phyloP scores from a whole-genome alignment of 1,139 yeast species.

The Candida sp. region DNA sequence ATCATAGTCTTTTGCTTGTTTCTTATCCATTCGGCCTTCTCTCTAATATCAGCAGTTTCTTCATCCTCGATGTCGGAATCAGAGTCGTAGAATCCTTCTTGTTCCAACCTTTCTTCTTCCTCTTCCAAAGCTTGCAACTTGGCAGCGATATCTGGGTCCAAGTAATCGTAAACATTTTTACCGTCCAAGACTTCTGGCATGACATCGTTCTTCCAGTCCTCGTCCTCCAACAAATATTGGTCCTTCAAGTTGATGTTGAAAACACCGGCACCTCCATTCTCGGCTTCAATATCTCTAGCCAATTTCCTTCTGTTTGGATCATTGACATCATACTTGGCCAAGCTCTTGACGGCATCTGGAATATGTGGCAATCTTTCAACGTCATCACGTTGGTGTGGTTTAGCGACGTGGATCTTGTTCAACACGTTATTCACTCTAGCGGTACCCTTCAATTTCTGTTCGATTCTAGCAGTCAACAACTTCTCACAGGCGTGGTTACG shows the following conservation, averaged over 20 bases:
- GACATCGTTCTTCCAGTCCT: conserved; percentile 96
- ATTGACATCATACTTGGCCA: conserved; percentile 71
- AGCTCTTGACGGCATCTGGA: conserved; percentile 69
- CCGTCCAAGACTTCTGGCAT: conserved; percentile 99
- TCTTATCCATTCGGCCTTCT: conserved; percentile 95
- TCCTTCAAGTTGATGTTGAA: conserved; percentile 93
- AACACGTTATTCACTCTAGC: conserved; percentile 88
- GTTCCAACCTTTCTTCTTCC: conserved; percentile 93
- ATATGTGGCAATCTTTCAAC: conserved; percentile 76
- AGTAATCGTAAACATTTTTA: conserved; percentile 94
- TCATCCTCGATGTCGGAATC: conserved; percentile 66
- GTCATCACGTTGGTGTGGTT: conserved; percentile 90
- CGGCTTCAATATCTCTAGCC: conserved; percentile 89
- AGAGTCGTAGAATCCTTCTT: conserved; percentile 95
- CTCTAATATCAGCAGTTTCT: conserved; percentile 74
- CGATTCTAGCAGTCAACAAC: conserved; percentile 93
- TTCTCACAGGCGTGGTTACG: conserved; percentile 98
- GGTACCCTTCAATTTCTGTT: conserved; percentile 93
- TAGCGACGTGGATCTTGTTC: conserved; percentile 95
- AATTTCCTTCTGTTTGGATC: conserved; percentile 86
- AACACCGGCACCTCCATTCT: conserved; percentile 99
- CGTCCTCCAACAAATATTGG: conserved; percentile 89
- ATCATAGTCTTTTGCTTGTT: conserved; percentile 94
- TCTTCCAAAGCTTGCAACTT: conserved; percentile 95
- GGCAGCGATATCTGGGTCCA: conserved; percentile 94